Evolutionary conservation across 441 rosid species (phyloP).

Genomic region (Raphanus hybrid): DNA sequence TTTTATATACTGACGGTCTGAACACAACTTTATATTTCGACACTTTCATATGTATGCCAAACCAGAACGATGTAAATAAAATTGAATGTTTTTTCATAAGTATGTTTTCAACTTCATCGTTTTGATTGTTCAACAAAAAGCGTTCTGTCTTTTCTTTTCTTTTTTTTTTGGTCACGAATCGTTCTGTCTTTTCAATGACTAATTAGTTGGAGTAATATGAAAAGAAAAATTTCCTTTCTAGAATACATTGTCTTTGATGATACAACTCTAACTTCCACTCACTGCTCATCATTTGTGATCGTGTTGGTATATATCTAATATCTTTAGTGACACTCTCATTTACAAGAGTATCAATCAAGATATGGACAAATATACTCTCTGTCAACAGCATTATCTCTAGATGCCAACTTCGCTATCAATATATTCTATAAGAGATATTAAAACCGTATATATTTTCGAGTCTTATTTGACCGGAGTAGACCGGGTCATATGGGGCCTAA

Average conservation of each 20-base stretch:
- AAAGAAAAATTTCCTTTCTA: neutral
- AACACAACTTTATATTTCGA: neutral
- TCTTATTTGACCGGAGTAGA: conserved; percentile 22
- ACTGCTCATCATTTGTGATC: conserved; percentile 15
- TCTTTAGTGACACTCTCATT: conserved; percentile 13
- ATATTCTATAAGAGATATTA: neutral
- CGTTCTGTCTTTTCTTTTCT: neutral
- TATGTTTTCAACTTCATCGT: neutral
- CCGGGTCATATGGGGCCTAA: conserved; percentile 10
- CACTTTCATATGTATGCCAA: neutral
- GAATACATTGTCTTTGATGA: neutral
- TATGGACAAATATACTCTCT: conserved; percentile 26
- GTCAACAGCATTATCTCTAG: conserved; percentile 19
- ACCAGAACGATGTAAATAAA: neutral
- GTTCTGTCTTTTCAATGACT: neutral
- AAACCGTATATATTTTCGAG: neutral
- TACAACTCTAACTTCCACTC: conserved; percentile 7
- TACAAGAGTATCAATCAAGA: conserved; percentile 30
- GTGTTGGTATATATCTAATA: conserved; percentile 19
- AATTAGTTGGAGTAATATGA: neutral
- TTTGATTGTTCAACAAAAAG: neutral
- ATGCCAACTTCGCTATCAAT: conserved; percentile 33
- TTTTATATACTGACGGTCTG: neutral
- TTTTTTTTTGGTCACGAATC: too few species aligned
- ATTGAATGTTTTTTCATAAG: neutral